Percentiles rank a stretch among this genome's conserved stretches.
phyloP scores from a whole-genome alignment of 2,329 filamentous ascomycete genomes.

The Aspergillus sojae region DNA sequence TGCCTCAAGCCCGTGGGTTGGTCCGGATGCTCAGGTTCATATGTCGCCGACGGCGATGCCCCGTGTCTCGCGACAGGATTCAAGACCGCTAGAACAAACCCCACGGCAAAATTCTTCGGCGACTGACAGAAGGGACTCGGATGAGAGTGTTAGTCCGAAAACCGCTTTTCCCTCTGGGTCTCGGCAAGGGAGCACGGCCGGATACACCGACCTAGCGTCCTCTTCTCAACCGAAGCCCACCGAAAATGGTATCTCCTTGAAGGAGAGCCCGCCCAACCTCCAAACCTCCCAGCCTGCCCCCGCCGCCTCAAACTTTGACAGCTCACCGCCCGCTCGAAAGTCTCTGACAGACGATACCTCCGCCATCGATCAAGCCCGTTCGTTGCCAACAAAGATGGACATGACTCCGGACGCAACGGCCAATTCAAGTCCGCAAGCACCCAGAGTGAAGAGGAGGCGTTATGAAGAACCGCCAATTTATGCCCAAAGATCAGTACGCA shows the following conservation, averaged over 20 bases:
- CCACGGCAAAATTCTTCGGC: slow-evolving; percentile 49
- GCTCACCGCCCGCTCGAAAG: slow-evolving; percentile 30
- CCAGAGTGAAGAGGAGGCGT: slow-evolving; percentile 52
- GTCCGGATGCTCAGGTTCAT: slow-evolving; percentile 32
- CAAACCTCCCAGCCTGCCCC: slow-evolving; percentile 19
- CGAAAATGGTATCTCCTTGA: slow-evolving; percentile 30
- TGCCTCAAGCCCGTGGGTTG: slow-evolving; percentile 36
- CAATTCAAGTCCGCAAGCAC: slow-evolving; percentile 37
- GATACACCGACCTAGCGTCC: slow-evolving; percentile 28
- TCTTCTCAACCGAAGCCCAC: slow-evolving; percentile 27
- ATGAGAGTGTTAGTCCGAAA: slow-evolving; percentile 77
- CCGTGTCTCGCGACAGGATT: slow-evolving; percentile 46
- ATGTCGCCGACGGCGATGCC: slow-evolving; percentile 35
- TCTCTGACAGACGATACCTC: slow-evolving; percentile 21
- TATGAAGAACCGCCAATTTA: slow-evolving; percentile 58
- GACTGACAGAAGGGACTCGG: slow-evolving; percentile 69
- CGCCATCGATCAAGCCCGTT: slow-evolving; percentile 13
- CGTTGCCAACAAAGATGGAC: slow-evolving; percentile 28
- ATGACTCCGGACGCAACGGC: slow-evolving; percentile 21
- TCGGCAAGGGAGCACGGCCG: slow-evolving; percentile 32
- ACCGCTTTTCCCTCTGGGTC: slow-evolving; percentile 49
- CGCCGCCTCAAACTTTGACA: slow-evolving; percentile 27
- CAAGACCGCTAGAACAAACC: slow-evolving; percentile 31
- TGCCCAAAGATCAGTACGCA: slow-evolving; percentile 48
- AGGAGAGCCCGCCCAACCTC: slow-evolving; percentile 25